These are phyloP conservation scores for Puccinellia tenuiflora DNA, from an alignment of 176 grass and related monocot genomes.

Conservation along the genomic window DNA sequence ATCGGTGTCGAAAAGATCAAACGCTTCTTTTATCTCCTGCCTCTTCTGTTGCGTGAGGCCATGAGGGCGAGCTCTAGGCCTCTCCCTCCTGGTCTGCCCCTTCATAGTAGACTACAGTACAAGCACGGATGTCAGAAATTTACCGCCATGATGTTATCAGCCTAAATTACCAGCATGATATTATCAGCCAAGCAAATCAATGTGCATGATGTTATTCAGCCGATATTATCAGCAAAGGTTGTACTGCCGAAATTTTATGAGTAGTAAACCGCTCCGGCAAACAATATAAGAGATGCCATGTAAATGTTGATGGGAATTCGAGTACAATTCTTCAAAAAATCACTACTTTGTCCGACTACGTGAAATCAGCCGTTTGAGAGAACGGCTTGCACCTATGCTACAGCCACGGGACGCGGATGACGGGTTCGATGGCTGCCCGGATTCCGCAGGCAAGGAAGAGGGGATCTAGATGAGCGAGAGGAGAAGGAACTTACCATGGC, in stretches of 20 bases:
- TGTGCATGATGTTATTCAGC: too few species aligned
- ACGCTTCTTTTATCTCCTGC: slow-evolving; percentile 88
- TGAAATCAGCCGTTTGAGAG: neutral
- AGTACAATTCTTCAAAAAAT: neutral
- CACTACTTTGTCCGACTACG: neutral
- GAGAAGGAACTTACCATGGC: neutral
- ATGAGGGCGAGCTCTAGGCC: slow-evolving; percentile 50
- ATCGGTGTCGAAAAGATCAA: slow-evolving; percentile 91
- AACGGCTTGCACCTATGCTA: neutral
- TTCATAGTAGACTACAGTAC: slow-evolving; percentile 48
- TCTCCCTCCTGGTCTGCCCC: slow-evolving; percentile 53
- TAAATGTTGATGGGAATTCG: neutral
- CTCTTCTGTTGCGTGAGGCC: slow-evolving; percentile 59
- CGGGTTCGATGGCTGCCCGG: neutral
- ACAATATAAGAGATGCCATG: neutral
- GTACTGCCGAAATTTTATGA: too few species aligned
- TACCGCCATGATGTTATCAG: neutral
- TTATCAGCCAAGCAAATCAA: too few species aligned
- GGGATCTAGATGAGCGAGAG: neutral
- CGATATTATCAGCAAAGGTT: too few species aligned
- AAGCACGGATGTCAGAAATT: slow-evolving; percentile 6
- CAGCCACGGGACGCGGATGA: neutral
- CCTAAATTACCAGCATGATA: neutral
- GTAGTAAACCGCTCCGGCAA: too few species aligned
- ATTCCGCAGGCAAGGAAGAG: neutral